These are phyloP conservation scores for Cercophora samala DNA, from an alignment of 495 filamentous ascomycete species.

Conservation along the genomic window DNA sequence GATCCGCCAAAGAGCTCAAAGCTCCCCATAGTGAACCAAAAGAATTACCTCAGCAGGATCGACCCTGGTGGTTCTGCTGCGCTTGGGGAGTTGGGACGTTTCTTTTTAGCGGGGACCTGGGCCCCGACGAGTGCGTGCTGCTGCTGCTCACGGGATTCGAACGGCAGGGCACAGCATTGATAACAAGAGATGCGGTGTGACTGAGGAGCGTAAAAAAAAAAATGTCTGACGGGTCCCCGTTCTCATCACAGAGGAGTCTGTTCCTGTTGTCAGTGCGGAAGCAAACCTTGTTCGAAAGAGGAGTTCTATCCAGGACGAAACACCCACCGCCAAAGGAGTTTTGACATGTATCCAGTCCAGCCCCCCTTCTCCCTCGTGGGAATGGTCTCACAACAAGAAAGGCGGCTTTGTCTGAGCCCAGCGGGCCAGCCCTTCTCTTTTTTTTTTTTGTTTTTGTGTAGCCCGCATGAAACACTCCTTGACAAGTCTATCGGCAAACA, in stretches of 20 bases:
- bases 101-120: not conserved
- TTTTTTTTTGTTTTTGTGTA: not conserved
- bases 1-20: not conserved
- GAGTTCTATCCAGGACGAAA: not conserved
- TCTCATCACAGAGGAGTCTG: constrained; percentile 7
- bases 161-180: not conserved
- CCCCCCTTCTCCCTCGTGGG: not conserved
- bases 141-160: not conserved
- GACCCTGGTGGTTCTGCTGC: constrained; percentile 7
- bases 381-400: not conserved
- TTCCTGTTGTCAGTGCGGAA: not conserved
- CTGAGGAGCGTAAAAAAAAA: not conserved
- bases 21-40: not conserved
- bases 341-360: not conserved
- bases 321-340: not conserved
- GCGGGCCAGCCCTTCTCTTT: constrained; percentile 1
- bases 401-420: not conserved
- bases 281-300: not conserved
- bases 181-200: constrained; percentile 22
- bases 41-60: constrained; percentile 24
- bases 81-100: not conserved
- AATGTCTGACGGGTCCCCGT: not conserved
- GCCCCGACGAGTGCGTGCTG: not conserved
- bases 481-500: not conserved
- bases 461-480: constrained; percentile 1